Evolutionary conservation across 129 eudicot genomes (phyloP).

Genomic region (Oenanthe sinensis): DNA sequence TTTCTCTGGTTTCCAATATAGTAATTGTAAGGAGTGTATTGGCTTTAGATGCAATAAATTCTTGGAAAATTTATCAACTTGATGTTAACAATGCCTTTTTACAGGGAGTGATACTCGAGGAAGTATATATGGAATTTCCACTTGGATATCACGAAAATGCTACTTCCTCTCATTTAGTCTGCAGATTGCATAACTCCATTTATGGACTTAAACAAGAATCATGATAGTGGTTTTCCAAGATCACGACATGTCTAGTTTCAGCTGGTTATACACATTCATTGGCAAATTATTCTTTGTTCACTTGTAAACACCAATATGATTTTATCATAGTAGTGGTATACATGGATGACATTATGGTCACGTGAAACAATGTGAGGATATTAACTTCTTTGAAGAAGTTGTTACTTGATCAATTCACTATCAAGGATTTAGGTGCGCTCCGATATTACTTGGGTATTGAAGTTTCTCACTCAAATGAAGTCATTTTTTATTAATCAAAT

Average conservation of each 20-base stretch:
- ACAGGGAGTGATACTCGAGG: too few species aligned
- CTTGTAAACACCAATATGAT: neutral
- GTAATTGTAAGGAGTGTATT: neutral
- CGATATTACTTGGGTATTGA: neutral
- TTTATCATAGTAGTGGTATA: neutral
- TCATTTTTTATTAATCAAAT: neutral
- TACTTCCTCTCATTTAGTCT: neutral
- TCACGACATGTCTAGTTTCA: too few species aligned
- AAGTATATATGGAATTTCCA: neutral
- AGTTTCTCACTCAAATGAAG: neutral
- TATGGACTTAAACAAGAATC: neutral
- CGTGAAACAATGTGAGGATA: neutral
- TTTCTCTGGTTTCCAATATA: neutral
- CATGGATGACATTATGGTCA: neutral
- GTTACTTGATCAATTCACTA: neutral
- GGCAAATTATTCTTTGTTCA: neutral
- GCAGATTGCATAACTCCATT: neutral
- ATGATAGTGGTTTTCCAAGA: neutral
- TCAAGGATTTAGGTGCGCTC: neutral
- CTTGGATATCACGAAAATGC: neutral
- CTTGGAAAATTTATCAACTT: neutral
- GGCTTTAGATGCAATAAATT: neutral
- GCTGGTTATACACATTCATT: neutral
- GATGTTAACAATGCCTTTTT: too few species aligned
- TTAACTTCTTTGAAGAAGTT: neutral